Evolutionary conservation across 73 alveolate species (phyloP).

Genomic region (Paramecium octaurelia): DNA sequence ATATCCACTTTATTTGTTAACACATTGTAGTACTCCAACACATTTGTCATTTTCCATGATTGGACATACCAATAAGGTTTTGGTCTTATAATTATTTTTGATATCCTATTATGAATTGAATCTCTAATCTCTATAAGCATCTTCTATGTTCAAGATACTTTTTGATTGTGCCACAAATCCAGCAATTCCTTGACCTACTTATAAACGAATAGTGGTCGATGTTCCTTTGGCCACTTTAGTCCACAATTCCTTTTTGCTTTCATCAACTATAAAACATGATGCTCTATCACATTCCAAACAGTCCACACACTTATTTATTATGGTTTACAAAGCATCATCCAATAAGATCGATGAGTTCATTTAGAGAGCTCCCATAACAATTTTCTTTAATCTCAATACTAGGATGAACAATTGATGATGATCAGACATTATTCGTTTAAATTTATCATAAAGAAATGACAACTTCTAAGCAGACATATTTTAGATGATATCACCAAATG

Average conservation of each 20-base stretch:
- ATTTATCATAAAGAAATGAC: slow-evolving; percentile 28
- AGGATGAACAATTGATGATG: not conserved
- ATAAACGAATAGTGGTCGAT: slow-evolving; percentile 61
- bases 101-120: slow-evolving; percentile 68
- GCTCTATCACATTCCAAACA: slow-evolving; percentile 76
- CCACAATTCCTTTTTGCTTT: slow-evolving; percentile 68
- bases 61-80: slow-evolving; percentile 73
- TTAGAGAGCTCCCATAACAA: slow-evolving; percentile 46
- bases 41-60: slow-evolving; percentile 63
- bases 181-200: slow-evolving; percentile 67
- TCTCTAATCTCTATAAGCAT: slow-evolving; percentile 71
- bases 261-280: slow-evolving; percentile 71
- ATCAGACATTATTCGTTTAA: slow-evolving; percentile 33
- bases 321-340: slow-evolving; percentile 64
- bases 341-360: slow-evolving; percentile 53
- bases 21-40: slow-evolving; percentile 58
- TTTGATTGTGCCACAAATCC: slow-evolving; percentile 70
- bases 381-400: slow-evolving; percentile 56
- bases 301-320: slow-evolving; percentile 47
- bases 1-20: slow-evolving; percentile 63
- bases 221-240: slow-evolving; percentile 72
- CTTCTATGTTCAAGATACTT: slow-evolving; percentile 62
- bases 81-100: slow-evolving; percentile 67
- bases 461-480: not conserved
- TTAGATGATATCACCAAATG: not conserved